A percentile compares a stretch with the other conserved stretches of the same genome.
Evolutionary conservation across 257 asterid species (phyloP).

Genomic region (Linaria vulgaris): DNA sequence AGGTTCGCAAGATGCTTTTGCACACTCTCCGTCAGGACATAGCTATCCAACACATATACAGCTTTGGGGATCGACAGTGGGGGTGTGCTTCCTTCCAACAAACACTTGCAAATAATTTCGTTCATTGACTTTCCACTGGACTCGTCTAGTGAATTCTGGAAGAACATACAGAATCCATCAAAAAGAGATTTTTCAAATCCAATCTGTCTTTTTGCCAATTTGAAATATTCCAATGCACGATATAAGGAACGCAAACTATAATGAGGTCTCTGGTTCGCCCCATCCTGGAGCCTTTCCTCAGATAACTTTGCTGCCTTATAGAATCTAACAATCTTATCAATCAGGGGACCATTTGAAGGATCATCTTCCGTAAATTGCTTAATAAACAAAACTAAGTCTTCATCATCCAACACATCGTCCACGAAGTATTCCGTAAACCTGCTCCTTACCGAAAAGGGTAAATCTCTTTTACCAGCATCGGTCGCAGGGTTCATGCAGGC

Average conservation of each 20-base stretch:
- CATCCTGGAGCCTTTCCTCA: conserved; percentile 92
- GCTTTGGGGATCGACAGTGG: conserved; percentile 31
- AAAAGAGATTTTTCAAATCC: conserved; percentile 60
- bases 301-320: conserved; percentile 77
- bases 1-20: conserved; percentile 69
- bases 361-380: conserved; percentile 54
- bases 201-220: conserved; percentile 52
- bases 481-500: conserved; percentile 99
- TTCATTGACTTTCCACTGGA: conserved; percentile 69
- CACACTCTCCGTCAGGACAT: conserved; percentile 73
- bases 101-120: conserved; percentile 45
- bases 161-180: conserved; percentile 95
- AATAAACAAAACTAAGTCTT: conserved; percentile 74
- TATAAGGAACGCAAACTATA: conserved; percentile 90
- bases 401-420: conserved; percentile 81
- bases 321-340: conserved; percentile 54
- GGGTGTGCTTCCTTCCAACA: conserved; percentile 52
- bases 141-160: conserved; percentile 65
- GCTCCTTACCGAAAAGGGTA: conserved; percentile 71
- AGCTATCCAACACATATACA: conserved; percentile 47
- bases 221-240: conserved; percentile 76
- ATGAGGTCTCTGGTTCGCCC: conserved; percentile 98
- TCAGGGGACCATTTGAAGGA: conserved; percentile 36
- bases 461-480: conserved; percentile 96
- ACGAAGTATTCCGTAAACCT: conserved; percentile 90